A percentile compares a stretch with the other conserved stretches of the same genome.
These are phyloP conservation scores for Excoecaria cochinchinensis DNA, from an alignment of 345 rosid species.

Conservation along the genomic window DNA sequence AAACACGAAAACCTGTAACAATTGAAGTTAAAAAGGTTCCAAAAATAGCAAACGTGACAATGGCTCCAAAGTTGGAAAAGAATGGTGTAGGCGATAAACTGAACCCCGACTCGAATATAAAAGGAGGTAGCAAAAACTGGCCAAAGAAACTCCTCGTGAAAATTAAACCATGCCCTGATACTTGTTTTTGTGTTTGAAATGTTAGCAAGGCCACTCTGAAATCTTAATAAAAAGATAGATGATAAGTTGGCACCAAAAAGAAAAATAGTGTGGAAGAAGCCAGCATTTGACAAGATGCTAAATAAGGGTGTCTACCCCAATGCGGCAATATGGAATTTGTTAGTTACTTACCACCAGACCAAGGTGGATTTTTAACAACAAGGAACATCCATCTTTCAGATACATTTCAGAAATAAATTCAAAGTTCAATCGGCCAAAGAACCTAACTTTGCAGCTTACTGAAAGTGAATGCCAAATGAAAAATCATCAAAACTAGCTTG, in stretches of 20 bases:
- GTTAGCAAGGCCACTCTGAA: conserved; percentile 90
- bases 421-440: background rate
- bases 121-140: conserved; percentile 88
- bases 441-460: background rate
- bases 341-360: too few species aligned
- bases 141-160: conserved; percentile 98
- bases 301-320: too few species aligned
- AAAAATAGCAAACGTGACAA: conserved; percentile 81
- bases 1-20: conserved; percentile 92
- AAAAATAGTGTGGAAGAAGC: too few species aligned
- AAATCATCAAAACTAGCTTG: background rate
- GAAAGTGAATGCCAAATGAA: background rate
- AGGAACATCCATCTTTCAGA: conserved; percentile 25
- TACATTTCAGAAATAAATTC: conserved; percentile 17
- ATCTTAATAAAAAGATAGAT: too few species aligned
- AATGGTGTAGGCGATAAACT: conserved; percentile 91
- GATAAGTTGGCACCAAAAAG: too few species aligned
- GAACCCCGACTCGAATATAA: conserved; percentile 97
- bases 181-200: conserved; percentile 84
- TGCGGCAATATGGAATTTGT: too few species aligned
- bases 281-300: too few species aligned
- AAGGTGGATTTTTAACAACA: conserved; percentile 25
- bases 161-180: conserved; percentile 97
- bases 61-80: conserved; percentile 96
- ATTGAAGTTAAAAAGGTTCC: conserved; percentile 86